Evolutionary conservation across 2,329 filamentous ascomycete genomes (phyloP).

Genomic region (Rhexocercosporidium sp.): DNA sequence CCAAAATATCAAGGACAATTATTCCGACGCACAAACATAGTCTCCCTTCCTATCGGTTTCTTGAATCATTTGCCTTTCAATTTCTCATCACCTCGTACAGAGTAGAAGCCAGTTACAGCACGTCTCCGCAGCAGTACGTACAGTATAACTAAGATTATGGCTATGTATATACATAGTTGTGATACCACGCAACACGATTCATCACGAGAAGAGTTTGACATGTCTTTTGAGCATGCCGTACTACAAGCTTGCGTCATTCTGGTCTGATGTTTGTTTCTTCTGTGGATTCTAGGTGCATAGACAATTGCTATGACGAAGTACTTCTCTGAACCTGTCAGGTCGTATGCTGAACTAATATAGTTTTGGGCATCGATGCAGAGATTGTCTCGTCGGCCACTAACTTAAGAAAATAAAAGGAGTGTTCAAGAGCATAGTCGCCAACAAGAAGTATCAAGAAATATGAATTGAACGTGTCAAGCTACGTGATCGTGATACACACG

Average conservation of each 20-base stretch:
- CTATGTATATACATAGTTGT: neutral
- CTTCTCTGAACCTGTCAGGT: neutral
- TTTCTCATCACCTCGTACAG: too few relatives aligned
- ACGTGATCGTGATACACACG: neutral
- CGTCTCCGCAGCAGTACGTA: neutral
- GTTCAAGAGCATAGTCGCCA: neutral
- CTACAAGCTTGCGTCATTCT: neutral
- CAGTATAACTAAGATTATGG: constrained; percentile 2
- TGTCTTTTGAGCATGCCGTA: neutral
- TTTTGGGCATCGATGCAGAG: neutral
- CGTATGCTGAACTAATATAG: neutral
- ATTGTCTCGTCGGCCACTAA: too few relatives aligned
- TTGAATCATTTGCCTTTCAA: too few relatives aligned
- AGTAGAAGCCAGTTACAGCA: neutral
- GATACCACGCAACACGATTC: neutral
- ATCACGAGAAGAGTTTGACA: neutral
- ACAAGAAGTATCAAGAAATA: too few relatives aligned
- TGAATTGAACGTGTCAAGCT: neutral
- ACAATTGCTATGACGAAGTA: neutral
- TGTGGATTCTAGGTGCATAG: neutral
- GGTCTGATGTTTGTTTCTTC: neutral
- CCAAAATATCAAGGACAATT: too few relatives aligned
- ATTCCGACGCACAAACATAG: too few relatives aligned
- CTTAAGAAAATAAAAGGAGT: too few relatives aligned
- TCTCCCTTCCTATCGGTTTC: too few relatives aligned